A percentile compares a stretch with the other conserved stretches of the same genome.
Conservation (phyloP, 441 rosid species). For the Populus hybrid region DNA sequence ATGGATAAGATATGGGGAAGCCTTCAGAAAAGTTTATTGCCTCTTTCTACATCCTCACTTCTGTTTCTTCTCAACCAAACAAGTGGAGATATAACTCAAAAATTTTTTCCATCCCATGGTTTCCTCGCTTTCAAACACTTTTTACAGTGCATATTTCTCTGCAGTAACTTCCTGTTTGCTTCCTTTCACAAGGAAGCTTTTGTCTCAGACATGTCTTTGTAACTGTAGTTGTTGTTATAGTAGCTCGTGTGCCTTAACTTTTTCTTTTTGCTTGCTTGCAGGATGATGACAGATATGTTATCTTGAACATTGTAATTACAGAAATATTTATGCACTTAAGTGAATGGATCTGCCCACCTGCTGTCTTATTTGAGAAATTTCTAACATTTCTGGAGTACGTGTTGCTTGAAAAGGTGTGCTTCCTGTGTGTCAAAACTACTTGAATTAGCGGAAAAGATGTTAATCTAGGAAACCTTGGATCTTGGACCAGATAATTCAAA, state of each 20-base stretch:
- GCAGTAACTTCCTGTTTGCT: background rate
- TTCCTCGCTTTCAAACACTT: background rate
- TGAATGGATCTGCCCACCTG: conserved; percentile 55
- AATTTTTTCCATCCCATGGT: background rate
- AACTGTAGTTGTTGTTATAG: conserved; percentile 5
- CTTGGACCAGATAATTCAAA: background rate
- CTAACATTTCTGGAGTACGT: conserved; percentile 63
- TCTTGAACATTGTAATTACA: conserved; percentile 61
- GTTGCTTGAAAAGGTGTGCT: conserved; percentile 71
- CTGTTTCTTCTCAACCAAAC: background rate
- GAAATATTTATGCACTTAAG: conserved; percentile 63
- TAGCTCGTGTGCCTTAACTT: conserved; percentile 14
- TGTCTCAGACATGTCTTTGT: background rate
- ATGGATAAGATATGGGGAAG: background rate
- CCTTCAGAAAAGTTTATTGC: background rate
- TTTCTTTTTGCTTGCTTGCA: conserved; percentile 34
- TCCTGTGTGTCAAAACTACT: conserved; percentile 14
- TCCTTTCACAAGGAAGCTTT: background rate
- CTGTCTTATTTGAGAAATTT: conserved; percentile 46
- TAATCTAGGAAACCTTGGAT: background rate
- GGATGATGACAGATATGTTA: conserved; percentile 66
- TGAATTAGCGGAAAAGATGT: background rate
- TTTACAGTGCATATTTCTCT: background rate
- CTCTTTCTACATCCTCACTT: background rate
- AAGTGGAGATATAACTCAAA: background rate